Percentiles rank a stretch among this genome's conserved stretches.
These are phyloP conservation scores for Lepiota subincarnata DNA, from an alignment of 768 basidiomycete species.

Conservation along the genomic window DNA sequence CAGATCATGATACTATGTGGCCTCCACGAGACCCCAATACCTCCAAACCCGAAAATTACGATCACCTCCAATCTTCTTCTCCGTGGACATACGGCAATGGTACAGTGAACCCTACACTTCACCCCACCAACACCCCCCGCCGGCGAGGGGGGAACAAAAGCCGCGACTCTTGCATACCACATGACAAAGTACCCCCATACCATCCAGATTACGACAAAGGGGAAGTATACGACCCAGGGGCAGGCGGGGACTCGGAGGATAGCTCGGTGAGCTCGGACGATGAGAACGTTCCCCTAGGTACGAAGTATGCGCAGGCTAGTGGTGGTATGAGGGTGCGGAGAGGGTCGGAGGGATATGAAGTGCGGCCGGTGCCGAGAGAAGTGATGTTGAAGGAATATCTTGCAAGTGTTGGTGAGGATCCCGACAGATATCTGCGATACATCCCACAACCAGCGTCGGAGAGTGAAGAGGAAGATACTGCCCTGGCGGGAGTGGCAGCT, in stretches of 20 bases:
- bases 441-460: conserved; percentile 52
- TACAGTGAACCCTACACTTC: conserved; percentile 69
- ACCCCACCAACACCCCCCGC: conserved; percentile 50
- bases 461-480: conserved; percentile 37
- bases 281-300: conserved; percentile 4
- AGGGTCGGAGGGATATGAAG: conserved; percentile 84
- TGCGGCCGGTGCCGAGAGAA: conserved; percentile 57
- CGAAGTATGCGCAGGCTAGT: not conserved
- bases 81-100: conserved; percentile 89
- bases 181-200: conserved; percentile 55
- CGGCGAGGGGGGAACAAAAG: conserved; percentile 18
- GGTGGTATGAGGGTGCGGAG: conserved; percentile 41
- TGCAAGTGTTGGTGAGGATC: conserved; percentile 46
- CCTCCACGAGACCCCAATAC: conserved; percentile 68
- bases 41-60: conserved; percentile 29
- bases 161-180: conserved; percentile 10
- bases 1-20: conserved; percentile 43
- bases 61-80: conserved; percentile 49
- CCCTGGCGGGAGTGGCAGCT: conserved; percentile 15
- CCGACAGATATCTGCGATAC: conserved; percentile 65
- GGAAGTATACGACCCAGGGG: conserved; percentile 22
- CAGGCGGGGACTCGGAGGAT: conserved; percentile 23
- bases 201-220: conserved; percentile 63
- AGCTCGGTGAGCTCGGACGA: conserved; percentile 24
- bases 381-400: conserved; percentile 60